These are phyloP conservation scores for Ganoderma resinaceum DNA, from an alignment of 1,284 basidiomycete genomes.

Conservation along the genomic window DNA sequence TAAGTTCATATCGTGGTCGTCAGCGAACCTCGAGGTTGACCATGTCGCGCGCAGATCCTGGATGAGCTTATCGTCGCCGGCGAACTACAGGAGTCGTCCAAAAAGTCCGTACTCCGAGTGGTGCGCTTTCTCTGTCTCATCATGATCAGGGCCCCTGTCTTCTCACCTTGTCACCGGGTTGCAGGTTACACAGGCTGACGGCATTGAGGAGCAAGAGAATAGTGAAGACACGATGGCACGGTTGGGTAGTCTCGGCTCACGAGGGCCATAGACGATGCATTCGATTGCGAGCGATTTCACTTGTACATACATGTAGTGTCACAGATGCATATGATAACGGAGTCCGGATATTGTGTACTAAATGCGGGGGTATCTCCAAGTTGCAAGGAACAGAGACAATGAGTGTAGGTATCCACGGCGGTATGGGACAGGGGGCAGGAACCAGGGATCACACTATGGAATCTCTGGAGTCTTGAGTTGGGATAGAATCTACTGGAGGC, in stretches of 20 bases:
- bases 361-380: conserved; percentile 13
- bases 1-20: conserved; percentile 46
- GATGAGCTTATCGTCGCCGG: conserved; percentile 99
- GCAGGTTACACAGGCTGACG: conserved; percentile 83
- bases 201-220: conserved; percentile 82
- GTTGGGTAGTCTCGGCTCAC: conserved; percentile 53
- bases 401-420: background rate
- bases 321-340: conserved; percentile 21
- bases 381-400: conserved; percentile 2
- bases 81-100: conserved; percentile 97
- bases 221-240: conserved; percentile 80
- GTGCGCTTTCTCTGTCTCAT: conserved; percentile 51
- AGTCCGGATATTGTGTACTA: conserved; percentile 11
- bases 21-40: conserved; percentile 13
- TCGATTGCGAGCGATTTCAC: background rate
- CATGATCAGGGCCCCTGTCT: background rate
- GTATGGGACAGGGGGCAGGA: background rate
- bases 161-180: background rate
- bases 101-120: conserved; percentile 94
- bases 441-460: background rate
- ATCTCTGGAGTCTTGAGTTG: background rate
- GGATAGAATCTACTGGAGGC: background rate
- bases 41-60: conserved; percentile 68
- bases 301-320: conserved; percentile 22
- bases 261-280: conserved; percentile 29